Evolutionary conservation across 257 asterid species (phyloP), one percentile per base, ranked within the genome.

Genomic region (Solanum gracilifrons): DNA sequence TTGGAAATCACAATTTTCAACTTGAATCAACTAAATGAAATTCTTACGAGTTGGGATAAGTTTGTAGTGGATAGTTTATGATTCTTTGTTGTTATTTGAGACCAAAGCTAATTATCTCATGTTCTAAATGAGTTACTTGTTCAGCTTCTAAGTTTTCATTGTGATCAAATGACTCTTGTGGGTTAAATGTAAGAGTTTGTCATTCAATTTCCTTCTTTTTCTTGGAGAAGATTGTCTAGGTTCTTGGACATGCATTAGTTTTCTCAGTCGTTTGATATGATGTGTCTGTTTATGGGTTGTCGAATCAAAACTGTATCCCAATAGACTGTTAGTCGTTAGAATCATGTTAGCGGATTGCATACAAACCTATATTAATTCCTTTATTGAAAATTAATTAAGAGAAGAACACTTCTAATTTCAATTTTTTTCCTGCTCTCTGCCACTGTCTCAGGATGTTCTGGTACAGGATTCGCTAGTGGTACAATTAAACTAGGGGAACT

Each of bases 401-500:
- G 36, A 13, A 74, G 23, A 84, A 74, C 27, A 37, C 33, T 35
- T 58, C 35, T 69, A 31, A 51, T 77, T 51, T 58, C 33, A 75
- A 39, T 27, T 66, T 76, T 13, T 80, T 79, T 7, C 33, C 87
- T 36, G 20, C 82, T 72, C 83, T 86, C 73, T 84, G 43, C 82
- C 82, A 25, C 87, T 32, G 88, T 35, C 41, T 43, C 35, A 87
- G 79, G 88, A 64, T 86, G 71, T 66, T 86, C 93, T 93, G 97
- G 95, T 88, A 85, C 96, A 64, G 98, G 98, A 83, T 97, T 97
- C 86, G 93, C 96, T 39, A 89, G 90, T 64, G 90, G 92, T 10
- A 91, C 23, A 43, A 94, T 97, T 69, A 89, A 72, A 23, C 90
- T 97, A 89, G 98, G 99, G 82, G 98, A 93, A 84, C 15, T 97